Evolutionary conservation across 306 rosid genomes (phyloP).

Genomic region (Acacia acuminata): DNA sequence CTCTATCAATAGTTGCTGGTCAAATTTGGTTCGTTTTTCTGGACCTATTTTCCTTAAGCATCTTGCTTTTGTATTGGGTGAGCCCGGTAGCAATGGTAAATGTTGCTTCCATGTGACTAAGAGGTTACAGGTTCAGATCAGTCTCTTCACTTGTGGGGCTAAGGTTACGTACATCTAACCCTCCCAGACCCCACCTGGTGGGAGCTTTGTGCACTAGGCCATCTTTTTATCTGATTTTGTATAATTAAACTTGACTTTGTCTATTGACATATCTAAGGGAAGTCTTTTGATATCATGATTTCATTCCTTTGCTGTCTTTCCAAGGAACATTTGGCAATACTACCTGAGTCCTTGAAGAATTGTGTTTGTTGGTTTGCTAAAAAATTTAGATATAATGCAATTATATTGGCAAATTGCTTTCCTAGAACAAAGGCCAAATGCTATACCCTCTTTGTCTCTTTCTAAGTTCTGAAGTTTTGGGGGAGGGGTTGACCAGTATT

Average conservation of each 20-base stretch:
- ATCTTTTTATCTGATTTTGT: background rate
- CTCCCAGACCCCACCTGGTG: no score
- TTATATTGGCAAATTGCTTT: background rate
- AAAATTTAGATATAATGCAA: background rate
- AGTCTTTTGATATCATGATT: background rate
- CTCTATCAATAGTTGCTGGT: background rate
- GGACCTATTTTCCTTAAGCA: background rate
- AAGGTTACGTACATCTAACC: no score
- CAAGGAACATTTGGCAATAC: background rate
- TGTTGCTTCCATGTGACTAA: no score
- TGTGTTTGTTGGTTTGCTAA: background rate
- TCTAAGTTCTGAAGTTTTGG: background rate
- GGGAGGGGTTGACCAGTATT: background rate
- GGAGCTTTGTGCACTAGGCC: no score
- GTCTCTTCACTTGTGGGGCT: no score
- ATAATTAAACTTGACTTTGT: background rate
- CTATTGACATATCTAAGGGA: background rate
- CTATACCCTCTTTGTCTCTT: background rate
- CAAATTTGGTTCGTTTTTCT: background rate
- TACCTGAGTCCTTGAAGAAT: background rate
- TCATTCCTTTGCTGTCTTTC: background rate
- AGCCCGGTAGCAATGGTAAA: no score
- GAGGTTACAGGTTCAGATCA: no score
- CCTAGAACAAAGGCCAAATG: background rate
- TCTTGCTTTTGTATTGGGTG: background rate